Percentiles rank a stretch among this genome's conserved stretches.
Conservation (phyloP, 139 green algal genomes). For the Astrephomene gubernaculifera region DNA sequence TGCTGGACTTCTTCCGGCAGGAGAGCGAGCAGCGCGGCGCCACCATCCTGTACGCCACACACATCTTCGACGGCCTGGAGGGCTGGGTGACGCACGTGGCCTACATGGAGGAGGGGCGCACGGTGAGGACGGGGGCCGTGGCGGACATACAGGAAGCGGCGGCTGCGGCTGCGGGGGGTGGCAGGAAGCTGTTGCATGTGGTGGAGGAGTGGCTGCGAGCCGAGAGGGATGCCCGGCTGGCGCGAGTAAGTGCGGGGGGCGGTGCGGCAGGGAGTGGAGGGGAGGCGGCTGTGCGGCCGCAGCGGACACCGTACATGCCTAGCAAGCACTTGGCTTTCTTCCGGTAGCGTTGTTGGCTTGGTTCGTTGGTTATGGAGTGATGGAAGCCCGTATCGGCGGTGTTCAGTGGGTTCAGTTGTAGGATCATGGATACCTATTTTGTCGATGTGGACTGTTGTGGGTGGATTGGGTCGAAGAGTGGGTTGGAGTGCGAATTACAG, state of each 20-base stretch:
- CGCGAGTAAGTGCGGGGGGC: background rate
- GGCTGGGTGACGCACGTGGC: conserved; percentile 89
- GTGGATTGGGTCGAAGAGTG: too few relatives aligned
- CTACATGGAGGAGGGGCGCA: conserved; percentile 81
- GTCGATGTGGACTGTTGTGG: too few relatives aligned
- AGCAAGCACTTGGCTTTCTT: conserved; percentile 88
- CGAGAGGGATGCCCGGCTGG: conserved; percentile 65
- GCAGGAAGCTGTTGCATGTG: conserved; percentile 79
- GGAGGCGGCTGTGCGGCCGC: conserved; percentile 49
- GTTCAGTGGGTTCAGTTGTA: too few relatives aligned
- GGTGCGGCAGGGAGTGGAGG: background rate
- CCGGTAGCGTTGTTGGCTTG: conserved; percentile 48
- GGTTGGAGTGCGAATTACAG: too few relatives aligned
- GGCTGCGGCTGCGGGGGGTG: conserved; percentile 11
- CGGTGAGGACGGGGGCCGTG: conserved; percentile 60
- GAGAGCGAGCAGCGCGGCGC: conserved; percentile 85
- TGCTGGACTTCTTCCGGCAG: conserved; percentile 93
- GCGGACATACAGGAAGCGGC: background rate
- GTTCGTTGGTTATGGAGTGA: too few relatives aligned
- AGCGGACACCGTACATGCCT: conserved; percentile 68
- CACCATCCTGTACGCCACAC: conserved; percentile 96
- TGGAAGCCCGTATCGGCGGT: too few relatives aligned
- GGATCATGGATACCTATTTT: too few relatives aligned
- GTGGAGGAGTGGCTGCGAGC: conserved; percentile 88
- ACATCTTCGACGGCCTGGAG: conserved; percentile 99